These are phyloP conservation scores for Tylopilus rubrobrunneus DNA, from an alignment of 768 basidiomycete species.

Conservation along the genomic window DNA sequence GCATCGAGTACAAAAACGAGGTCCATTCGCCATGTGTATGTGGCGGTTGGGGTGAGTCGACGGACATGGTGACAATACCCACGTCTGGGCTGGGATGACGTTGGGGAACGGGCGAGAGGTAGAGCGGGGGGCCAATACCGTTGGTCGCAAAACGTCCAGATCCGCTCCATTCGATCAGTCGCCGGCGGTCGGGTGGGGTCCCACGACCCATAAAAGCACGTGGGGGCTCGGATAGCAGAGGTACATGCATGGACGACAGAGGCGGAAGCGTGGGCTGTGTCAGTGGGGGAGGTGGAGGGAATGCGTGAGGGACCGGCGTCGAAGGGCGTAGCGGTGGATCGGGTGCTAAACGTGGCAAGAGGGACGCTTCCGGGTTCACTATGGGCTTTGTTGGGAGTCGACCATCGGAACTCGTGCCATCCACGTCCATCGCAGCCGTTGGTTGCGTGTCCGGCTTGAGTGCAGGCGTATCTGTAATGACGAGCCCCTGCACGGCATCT, in stretches of 20 bases:
- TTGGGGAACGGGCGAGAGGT: constrained; percentile 24
- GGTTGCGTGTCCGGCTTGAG: constrained; percentile 1
- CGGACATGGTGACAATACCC: constrained; percentile 21
- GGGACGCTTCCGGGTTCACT: not conserved
- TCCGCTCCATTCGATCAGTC: constrained; percentile 29
- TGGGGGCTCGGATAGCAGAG: constrained; percentile 29
- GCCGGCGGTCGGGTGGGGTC: constrained; percentile 29
- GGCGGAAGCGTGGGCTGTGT: constrained; percentile 15
- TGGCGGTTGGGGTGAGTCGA: constrained; percentile 11
- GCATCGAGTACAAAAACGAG: constrained; percentile 32
- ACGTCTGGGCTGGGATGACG: constrained; percentile 10
- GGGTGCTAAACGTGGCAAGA: not conserved
- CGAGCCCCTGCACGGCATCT: constrained; percentile 13
- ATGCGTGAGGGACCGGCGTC: constrained; percentile 2
- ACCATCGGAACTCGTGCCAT: not conserved
- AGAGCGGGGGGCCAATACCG: constrained; percentile 25
- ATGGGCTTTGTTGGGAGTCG: not conserved
- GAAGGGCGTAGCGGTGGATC: constrained; percentile 3
- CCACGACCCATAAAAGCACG: constrained; percentile 35
- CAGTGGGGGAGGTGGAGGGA: constrained; percentile 4
- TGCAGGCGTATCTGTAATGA: constrained; percentile 1
- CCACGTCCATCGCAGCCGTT: constrained; percentile 4
- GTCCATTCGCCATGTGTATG: constrained; percentile 29
- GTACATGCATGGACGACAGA: constrained; percentile 31
- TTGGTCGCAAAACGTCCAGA: constrained; percentile 15